Evolutionary conservation across 177 flowering plant genomes (phyloP).

Genomic region (Vitis hybrid): DNA sequence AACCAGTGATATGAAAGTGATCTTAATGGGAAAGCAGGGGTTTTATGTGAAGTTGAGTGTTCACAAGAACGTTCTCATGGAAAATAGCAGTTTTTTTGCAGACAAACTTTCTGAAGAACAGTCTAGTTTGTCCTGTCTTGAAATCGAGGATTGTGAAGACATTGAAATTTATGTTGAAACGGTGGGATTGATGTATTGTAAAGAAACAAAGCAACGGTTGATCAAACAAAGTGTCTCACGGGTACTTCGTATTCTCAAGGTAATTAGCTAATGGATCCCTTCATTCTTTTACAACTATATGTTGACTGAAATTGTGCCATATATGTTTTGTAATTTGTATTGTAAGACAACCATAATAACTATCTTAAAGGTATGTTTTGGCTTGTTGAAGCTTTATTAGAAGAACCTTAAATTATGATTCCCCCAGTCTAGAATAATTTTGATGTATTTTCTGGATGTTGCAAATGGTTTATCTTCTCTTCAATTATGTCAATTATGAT

Average conservation of each 20-base stretch:
- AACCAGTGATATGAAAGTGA: conserved; percentile 77
- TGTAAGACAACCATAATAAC: not conserved
- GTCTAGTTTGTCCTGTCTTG: conserved; percentile 47
- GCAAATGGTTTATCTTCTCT: too few relatives aligned
- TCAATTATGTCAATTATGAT: too few relatives aligned
- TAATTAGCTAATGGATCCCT: conserved; percentile 25
- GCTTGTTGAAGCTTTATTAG: too few relatives aligned
- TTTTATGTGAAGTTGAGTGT: conserved; percentile 82
- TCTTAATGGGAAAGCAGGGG: conserved; percentile 82
- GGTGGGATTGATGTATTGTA: conserved; percentile 93
- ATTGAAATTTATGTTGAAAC: conserved; percentile 91
- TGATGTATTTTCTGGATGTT: too few relatives aligned
- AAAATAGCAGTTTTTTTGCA: conserved; percentile 66
- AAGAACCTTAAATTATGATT: too few relatives aligned
- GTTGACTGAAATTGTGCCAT: not conserved
- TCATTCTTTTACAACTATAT: not conserved
- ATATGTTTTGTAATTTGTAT: not conserved
- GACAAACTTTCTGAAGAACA: conserved; percentile 50
- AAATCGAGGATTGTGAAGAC: conserved; percentile 84
- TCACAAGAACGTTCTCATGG: conserved; percentile 61
- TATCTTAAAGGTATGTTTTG: too few relatives aligned
- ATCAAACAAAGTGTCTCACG: conserved; percentile 84
- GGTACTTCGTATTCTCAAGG: conserved; percentile 92
- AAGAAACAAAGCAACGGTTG: conserved; percentile 79
- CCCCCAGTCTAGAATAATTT: too few relatives aligned